A percentile compares a stretch with the other conserved stretches of the same genome.
Evolutionary conservation across 257 asterid genomes (phyloP).

Genomic region (Solanum neorickii): DNA sequence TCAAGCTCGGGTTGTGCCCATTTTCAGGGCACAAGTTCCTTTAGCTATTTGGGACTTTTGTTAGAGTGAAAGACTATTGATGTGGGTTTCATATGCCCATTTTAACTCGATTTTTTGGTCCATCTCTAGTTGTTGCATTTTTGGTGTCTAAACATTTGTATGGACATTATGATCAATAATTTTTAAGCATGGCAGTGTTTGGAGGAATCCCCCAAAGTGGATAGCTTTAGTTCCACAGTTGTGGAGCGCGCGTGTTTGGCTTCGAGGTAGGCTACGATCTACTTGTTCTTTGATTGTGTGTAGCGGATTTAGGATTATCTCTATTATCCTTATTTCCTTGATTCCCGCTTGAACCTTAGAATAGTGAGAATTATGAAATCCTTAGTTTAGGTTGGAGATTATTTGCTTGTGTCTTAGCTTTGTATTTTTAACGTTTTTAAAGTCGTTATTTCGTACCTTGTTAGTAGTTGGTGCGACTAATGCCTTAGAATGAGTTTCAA

Average conservation of each 20-base stretch:
- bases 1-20: background rate
- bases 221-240: background rate
- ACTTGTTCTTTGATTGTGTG: background rate
- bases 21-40: background rate
- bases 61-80: background rate
- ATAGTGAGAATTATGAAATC: background rate
- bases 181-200: background rate
- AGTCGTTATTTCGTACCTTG: background rate
- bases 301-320: background rate
- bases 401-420: background rate
- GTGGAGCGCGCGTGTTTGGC: fast-evolving
- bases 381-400: background rate
- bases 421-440: background rate
- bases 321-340: background rate
- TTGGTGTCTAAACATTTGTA: background rate
- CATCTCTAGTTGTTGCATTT: background rate
- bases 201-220: background rate
- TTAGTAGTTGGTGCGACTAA: background rate
- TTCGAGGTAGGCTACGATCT: background rate
- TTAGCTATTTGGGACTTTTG: background rate
- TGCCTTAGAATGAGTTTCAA: background rate
- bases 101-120: background rate
- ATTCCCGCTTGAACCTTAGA: background rate
- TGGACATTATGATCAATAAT: background rate
- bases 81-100: background rate